A percentile compares a stretch with the other conserved stretches of the same genome.
phyloP scores from a whole-genome alignment of 306 rosid species.

The Castanopsis chinensis region DNA sequence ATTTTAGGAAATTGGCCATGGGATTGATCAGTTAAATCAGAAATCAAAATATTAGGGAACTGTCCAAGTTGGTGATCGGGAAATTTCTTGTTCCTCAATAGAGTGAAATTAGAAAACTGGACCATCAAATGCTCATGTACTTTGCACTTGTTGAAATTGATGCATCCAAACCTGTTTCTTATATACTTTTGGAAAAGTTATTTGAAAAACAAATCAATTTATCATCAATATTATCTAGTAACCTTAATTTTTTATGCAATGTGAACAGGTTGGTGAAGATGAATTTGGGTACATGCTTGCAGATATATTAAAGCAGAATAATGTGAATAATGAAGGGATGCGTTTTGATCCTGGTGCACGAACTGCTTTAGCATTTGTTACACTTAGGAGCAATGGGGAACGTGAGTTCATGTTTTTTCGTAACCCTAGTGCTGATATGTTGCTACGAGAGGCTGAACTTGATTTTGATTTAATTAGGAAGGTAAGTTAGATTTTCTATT shows the following conservation, averaged over 20 bases:
- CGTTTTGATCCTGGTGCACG: constrained; percentile 93
- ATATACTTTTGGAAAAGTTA: neutral
- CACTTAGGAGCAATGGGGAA: constrained; percentile 81
- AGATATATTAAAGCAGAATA: constrained; percentile 79
- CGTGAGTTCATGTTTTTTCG: constrained; percentile 99
- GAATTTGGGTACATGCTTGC: constrained; percentile 99
- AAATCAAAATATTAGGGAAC: neutral
- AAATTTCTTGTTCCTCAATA: neutral
- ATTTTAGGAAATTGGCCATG: neutral
- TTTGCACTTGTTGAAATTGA: neutral
- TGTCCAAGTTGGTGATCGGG: neutral
- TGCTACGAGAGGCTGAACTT: constrained; percentile 79
- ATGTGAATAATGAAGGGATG: constrained; percentile 79
- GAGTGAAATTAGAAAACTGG: neutral
- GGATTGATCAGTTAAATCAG: neutral
- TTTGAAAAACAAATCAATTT: neutral
- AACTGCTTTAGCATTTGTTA: constrained; percentile 97
- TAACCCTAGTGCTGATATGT: constrained; percentile 97
- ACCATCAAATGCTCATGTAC: neutral
- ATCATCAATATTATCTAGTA: neutral
- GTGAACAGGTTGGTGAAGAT: constrained; percentile 86
- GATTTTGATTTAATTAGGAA: constrained; percentile 70
- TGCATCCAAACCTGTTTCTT: neutral
- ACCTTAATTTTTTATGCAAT: constrained; percentile 14
- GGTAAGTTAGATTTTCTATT: constrained; percentile 42